Evolutionary conservation across 352 stramenopile species (phyloP), one percentile per base, ranked within the genome.

Genomic region (Globisporangium acanthophoron): DNA sequence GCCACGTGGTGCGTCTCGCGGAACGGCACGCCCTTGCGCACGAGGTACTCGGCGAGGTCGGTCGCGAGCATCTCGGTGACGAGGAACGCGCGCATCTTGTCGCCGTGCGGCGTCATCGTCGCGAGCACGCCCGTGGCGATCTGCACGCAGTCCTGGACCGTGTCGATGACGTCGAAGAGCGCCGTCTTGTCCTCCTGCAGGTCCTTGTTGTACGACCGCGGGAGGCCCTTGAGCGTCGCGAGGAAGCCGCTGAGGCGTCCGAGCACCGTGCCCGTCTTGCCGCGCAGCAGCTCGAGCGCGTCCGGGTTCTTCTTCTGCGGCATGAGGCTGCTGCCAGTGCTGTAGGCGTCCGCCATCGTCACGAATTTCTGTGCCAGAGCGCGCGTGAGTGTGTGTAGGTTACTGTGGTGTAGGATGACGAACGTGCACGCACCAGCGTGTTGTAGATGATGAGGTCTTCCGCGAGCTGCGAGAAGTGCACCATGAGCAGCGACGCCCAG

Each of bases 271-370:
- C 96, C 97, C 18, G 87, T 94, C 81, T 99, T 99, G 61, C 97
- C 97, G 49, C 97, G 87, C 16, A 99, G 76, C 56, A 99, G 82
- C 79, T 99, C 97, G 24, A 99, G 80, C 11, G 97, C 97, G 76
- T 99, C 97, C 0, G 97, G 97, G 76, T 99, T 99, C 78, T 99
- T 99, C 92, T 99, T 99, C 78, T 99, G 97, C n/a, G 97, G 97
- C 97, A 99, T 99, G 50, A 99, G 81, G 20, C 87, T 98, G 69
- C 90, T 98, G 60, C 97, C 97, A 0, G 97, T 99, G 55, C 93
- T 97, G 81, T 99, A 99, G 8, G 96, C 96, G 67, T 99, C 96
- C 46, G 94, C 93, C 70, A 99, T 98, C 16, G 90, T 92, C 52
- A 99, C 92, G 64, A 94, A 96, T 75, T 91, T 92, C 69, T 82